Evolutionary conservation across 2,329 filamentous ascomycete species (phyloP), one percentile per base, ranked within the genome.

Genomic region (Talaromyces sp.): DNA sequence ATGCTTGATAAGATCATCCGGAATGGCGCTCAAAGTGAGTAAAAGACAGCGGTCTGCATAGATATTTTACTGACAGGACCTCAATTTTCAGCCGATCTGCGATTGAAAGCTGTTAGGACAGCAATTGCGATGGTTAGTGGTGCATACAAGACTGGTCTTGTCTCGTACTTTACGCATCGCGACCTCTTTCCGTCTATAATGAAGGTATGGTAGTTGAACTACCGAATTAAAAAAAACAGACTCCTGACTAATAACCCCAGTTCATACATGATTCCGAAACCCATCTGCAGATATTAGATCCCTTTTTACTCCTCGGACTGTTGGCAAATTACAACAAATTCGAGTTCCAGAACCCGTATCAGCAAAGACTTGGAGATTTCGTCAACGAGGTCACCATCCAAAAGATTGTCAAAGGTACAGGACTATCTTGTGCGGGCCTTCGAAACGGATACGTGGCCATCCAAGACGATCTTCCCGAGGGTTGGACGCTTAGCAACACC

Each of bases 261-360:
- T 90, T 92, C 72, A 86, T 96, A 63, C 89, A 95, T 78, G 91
- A 96, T 66, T 84, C 88, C 52, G 87, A 92, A 63, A 82, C 83
- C 27, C 81, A 85, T 36, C 78, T 81, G 19, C 82, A 83, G 69
- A 85, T 85, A 62, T 84, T 91, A 51, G 85, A 90, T 62, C 89
- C 93, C 0, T 92, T 97, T 67, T 85, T 89, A 15, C 84, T 98
- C 10, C 82, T 97, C 22, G 93, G 93, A 13, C 82, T 98, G 4
- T 81, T 99, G 58, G 90, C 91, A 66, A 99, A 98, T 77, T 98
- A 98, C 83, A 98, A 99, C 83, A 99, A 98, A 75, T 99, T 99
- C 71, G 95, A 99, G 75, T 93, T 96, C 61, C 93, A 96, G 73
- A 99, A 99, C 68, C 93, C 93, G 0, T 99, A 99, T 70, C 89